Evolutionary conservation across 106 monocot species (phyloP).

Genomic region (Allium cepa): DNA sequence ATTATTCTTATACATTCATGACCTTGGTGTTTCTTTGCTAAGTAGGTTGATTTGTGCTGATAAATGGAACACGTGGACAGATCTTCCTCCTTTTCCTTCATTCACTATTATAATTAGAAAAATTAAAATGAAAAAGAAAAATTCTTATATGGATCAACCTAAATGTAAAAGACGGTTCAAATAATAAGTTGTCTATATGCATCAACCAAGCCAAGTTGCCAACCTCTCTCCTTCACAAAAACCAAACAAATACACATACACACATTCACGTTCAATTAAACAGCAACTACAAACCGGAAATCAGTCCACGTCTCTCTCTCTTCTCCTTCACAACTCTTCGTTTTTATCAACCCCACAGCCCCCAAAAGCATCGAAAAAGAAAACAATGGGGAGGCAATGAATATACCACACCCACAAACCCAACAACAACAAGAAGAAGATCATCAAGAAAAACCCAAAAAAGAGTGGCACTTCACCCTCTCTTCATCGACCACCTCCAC

Average conservation of each 20-base stretch:
- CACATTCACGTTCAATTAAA: neutral
- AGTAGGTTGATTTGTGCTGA: too few species aligned
- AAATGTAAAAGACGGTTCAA: too few species aligned
- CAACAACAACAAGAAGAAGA: neutral
- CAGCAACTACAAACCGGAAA: neutral
- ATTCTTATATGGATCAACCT: too few species aligned
- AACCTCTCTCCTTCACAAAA: neutral
- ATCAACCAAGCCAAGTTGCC: neutral
- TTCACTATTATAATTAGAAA: too few species aligned
- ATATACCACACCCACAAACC: neutral
- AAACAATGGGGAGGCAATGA: constrained; percentile 14
- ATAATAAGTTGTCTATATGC: neutral
- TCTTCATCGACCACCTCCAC: constrained; percentile 32
- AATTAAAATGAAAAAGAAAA: too few species aligned
- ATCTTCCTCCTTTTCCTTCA: too few species aligned
- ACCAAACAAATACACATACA: neutral
- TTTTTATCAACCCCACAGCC: neutral
- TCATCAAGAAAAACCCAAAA: constrained; percentile 15
- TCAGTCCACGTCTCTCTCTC: neutral
- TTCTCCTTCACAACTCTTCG: neutral
- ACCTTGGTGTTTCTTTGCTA: too few species aligned
- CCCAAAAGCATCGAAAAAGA: neutral
- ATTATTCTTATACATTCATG: too few species aligned
- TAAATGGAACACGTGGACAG: too few species aligned
- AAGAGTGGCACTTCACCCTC: constrained; percentile 75